Evolutionary conservation across 2,329 filamentous ascomycete genomes (phyloP).

Genomic region (Akanthomyces muscarius): DNA sequence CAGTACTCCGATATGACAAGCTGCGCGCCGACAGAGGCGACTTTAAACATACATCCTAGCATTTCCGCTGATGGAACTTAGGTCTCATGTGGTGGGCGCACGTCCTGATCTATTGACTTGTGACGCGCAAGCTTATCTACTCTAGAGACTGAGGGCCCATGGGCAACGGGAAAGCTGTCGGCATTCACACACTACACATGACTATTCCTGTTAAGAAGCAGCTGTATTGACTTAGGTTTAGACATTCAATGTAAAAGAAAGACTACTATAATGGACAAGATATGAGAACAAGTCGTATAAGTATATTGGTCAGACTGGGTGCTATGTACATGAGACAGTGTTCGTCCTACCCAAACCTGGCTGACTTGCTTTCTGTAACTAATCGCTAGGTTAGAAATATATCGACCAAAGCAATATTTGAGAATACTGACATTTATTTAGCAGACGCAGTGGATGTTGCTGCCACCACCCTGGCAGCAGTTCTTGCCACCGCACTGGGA

Average conservation of each 20-base stretch:
- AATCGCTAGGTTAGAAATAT: not conserved
- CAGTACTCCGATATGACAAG: constrained; percentile 22
- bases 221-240: no score
- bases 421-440: not conserved
- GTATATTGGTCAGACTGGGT: not conserved
- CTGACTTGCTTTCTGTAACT: not conserved
- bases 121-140: no score
- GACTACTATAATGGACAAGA: no score
- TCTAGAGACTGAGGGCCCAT: not conserved
- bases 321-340: not conserved
- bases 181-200: not conserved
- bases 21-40: constrained; percentile 5
- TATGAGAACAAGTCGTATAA: not conserved
- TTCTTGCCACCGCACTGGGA: not conserved
- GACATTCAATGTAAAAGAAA: no score
- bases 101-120: no score
- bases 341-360: not conserved
- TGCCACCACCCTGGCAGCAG: constrained; percentile 12
- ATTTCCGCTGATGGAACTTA: not conserved
- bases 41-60: not conserved
- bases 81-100: no score
- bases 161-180: not conserved
- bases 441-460: constrained; percentile 9
- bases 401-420: not conserved
- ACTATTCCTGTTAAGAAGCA: no score